Conservation (phyloP, 2,329 filamentous ascomycete species). For the Coniochaeta pulveracea region DNA sequence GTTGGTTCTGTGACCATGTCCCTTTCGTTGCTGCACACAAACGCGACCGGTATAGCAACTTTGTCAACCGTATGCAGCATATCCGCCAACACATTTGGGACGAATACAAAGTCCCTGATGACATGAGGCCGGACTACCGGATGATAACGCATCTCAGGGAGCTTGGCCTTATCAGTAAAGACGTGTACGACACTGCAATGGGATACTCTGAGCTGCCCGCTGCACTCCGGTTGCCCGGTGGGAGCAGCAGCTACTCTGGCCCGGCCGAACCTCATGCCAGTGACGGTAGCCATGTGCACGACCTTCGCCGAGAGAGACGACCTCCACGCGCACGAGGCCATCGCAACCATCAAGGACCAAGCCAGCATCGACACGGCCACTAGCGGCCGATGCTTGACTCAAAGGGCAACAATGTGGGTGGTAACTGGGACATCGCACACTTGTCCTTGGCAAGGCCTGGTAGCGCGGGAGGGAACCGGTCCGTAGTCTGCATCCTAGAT, state of each 20-base stretch:
- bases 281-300: not conserved
- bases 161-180: constrained; percentile 15
- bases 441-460: no score
- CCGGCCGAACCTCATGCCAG: no score
- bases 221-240: constrained; percentile 5
- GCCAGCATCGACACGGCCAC: no score
- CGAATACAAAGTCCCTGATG: constrained; percentile 9
- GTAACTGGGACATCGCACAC: no score
- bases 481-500: no score
- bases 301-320: not conserved
- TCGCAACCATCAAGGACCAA: no score
- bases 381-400: no score
- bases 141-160: constrained; percentile 25
- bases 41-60: constrained; percentile 15
- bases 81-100: constrained; percentile 31
- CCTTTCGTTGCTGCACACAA: constrained; percentile 16
- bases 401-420: no score
- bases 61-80: constrained; percentile 33
- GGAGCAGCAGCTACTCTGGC: not conserved
- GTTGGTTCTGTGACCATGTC: constrained; percentile 37
- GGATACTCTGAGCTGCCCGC: constrained; percentile 10
- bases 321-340: not conserved
- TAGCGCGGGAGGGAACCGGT: no score
- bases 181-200: constrained; percentile 9
- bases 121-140: constrained; percentile 26